Base-by-base conservation (phyloP, 805 yeast genomes). In the Vanderwaltozyma verrucispora region DNA sequence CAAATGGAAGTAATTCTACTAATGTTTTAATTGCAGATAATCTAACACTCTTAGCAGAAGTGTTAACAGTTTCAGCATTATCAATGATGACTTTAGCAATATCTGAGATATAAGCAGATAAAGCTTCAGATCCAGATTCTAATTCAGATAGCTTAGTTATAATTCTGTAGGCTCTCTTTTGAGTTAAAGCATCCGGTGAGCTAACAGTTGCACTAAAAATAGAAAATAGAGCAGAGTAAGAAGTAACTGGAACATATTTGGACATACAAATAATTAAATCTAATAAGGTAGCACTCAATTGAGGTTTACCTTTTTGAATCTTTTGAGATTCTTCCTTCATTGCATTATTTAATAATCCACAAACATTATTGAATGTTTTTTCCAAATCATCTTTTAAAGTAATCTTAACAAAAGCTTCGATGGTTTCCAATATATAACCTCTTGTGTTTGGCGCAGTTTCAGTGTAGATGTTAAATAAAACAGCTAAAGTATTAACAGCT, bases 391-490 rank as follows among this genome's bases (percentile, higher is more conserved):
- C 74, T 21, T 71, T 62, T 1, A 77, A 67, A 9, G 87, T 73
- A 28, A 89, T 77, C 43, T 77, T 74, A 42, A 92, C 65, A 58
- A 80, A 88, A 0, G 78, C 72, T 49, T 86, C 88, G 50, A 89
- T 84, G 9, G 96, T 78, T 44, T 89, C 96, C 41, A 87, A 69
- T 35, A 92, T 76, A 57, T 71, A 86, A 11, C 85, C 83, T 59
- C 97, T 76, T 13, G 86, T 72, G 37, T 84, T 92, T 28, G 92
- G 80, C 32, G 75, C 63, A 10, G 96, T 87, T 48, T 87, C 88
- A n/a, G 89, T 75, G 61, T 83, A 92, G 14, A 92, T 94, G 51
- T 92, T 92, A 68, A 89, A 85, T 35, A 92, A 65, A 16, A 87
- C 96, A 11, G 95, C 81, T 36, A 92, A 67, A 35, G 92, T 55